Conservation (phyloP, 352 stramenopile species). For the Pythium vanterpoolii region DNA sequence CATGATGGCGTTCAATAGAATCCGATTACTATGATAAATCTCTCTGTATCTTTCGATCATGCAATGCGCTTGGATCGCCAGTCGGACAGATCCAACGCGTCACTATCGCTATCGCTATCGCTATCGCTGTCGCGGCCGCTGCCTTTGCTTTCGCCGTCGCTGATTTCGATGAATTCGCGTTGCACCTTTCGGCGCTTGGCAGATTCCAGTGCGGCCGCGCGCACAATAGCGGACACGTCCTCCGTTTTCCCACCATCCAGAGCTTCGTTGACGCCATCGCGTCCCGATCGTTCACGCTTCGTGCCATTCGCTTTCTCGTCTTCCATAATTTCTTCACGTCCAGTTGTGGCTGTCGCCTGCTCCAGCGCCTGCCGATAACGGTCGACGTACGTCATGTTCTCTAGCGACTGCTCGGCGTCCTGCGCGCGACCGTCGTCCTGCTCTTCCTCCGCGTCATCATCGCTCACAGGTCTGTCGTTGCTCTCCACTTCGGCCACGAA, state of each 20-base stretch:
- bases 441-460: conserved; percentile 37
- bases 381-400: conserved; percentile 72
- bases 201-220: conserved; percentile 10
- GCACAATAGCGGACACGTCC: conserved; percentile 7
- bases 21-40: background rate
- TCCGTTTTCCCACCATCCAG: background rate
- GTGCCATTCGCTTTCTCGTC: conserved; percentile 10
- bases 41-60: background rate
- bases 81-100: conserved; percentile 29
- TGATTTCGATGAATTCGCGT: conserved; percentile 16
- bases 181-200: conserved; percentile 25
- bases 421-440: conserved; percentile 39
- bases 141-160: conserved; percentile 14
- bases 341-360: conserved; percentile 18
- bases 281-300: conserved; percentile 28
- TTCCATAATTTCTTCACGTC: conserved; percentile 9
- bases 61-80: conserved; percentile 39
- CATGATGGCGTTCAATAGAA: background rate
- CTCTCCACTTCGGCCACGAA: conserved; percentile 54
- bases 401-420: conserved; percentile 49
- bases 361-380: conserved; percentile 51
- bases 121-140: conserved; percentile 20
- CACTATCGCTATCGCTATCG: conserved; percentile 39
- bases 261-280: background rate
- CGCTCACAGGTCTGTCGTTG: conserved; percentile 20